Base-by-base conservation (phyloP, 768 basidiomycete genomes). In the Mycena alexandri region DNA sequence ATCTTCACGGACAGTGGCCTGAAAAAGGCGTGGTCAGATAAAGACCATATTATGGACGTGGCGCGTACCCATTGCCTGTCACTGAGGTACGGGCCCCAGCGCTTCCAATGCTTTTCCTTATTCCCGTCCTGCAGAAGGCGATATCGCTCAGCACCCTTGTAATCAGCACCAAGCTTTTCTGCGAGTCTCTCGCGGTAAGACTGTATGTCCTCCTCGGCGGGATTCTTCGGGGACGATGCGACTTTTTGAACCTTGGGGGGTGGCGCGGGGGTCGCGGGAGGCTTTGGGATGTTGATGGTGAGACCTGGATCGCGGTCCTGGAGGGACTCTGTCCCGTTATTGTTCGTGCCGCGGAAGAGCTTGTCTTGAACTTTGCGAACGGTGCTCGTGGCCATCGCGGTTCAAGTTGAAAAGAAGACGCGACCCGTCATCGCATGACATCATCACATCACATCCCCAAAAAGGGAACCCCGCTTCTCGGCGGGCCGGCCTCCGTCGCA, bases 1-100 rank as follows among this genome's bases (percentile, higher is more conserved):
- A 78, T 99, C 98, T 79, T 99, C 98, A 68, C 98, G 90, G 46
- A 99, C 98, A 22, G 97, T 99, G 22, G 96, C 97, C 96, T 98
- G 72, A 10, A 72, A 63, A 72, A n/a, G 43, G 67, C 21, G 60
- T 29, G 44, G 63, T 38, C 38, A 50, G 24, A 52, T 69, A 21
- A 24, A 53, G 53, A 42, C 52, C 46, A 57, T 43, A 36, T 43
- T 41, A 50, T 43, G 22, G 21, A 54, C 36, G 50, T 24, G 60
- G 19, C n/a, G 77, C 91, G 70, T 68, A 95, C 97, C 98, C 98
- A 99, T 84, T 99, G 98, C 65, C 98, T 86, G 79, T 99, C 98
- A 65, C 91, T 92, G 58, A 99, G 86, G 82, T 99, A 99, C 17
- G 98, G 98, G 21, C 98, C 98, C 97, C 97, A 99, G 73, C 94